Evolutionary conservation across 2,329 filamentous ascomycete genomes (phyloP).

Genomic region (Talaromyces rugulosus): DNA sequence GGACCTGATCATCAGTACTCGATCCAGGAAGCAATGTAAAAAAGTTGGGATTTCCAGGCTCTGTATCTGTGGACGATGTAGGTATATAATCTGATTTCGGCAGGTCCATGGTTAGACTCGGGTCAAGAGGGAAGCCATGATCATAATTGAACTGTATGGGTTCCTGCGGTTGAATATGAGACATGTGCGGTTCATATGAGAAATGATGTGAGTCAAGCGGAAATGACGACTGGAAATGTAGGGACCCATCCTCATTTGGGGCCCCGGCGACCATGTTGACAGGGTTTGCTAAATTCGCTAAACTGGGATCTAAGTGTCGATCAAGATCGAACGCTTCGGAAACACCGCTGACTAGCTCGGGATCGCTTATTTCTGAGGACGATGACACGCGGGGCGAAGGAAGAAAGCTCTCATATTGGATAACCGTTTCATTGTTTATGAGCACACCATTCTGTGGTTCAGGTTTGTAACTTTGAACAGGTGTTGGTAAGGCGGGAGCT

Average conservation of each 20-base stretch:
- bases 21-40: slow-evolving; percentile 10
- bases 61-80: background rate
- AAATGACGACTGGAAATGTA: slow-evolving; percentile 6
- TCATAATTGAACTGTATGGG: slow-evolving; percentile 9
- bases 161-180: slow-evolving; percentile 3
- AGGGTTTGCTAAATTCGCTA: slow-evolving; percentile 8
- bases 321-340: slow-evolving; percentile 10
- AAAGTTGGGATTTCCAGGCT: slow-evolving; percentile 9
- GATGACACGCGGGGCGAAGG: slow-evolving; percentile 15
- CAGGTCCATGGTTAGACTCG: slow-evolving; percentile 7
- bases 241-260: background rate
- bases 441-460: slow-evolving; percentile 3
- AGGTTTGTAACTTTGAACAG: slow-evolving; percentile 6
- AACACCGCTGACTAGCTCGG: slow-evolving; percentile 5
- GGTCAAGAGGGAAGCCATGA: slow-evolving; percentile 13
- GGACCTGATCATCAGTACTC: background rate
- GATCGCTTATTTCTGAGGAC: slow-evolving; percentile 13
- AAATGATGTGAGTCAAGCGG: slow-evolving; percentile 6
- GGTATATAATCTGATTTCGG: background rate
- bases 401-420: slow-evolving; percentile 13
- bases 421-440: slow-evolving; percentile 12
- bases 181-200: slow-evolving; percentile 6
- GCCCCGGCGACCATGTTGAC: background rate
- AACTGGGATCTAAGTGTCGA: slow-evolving; percentile 8
- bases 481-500: background rate